Conservation (phyloP, 176 grass and related monocot genomes). For the Guadua angustifolia region DNA sequence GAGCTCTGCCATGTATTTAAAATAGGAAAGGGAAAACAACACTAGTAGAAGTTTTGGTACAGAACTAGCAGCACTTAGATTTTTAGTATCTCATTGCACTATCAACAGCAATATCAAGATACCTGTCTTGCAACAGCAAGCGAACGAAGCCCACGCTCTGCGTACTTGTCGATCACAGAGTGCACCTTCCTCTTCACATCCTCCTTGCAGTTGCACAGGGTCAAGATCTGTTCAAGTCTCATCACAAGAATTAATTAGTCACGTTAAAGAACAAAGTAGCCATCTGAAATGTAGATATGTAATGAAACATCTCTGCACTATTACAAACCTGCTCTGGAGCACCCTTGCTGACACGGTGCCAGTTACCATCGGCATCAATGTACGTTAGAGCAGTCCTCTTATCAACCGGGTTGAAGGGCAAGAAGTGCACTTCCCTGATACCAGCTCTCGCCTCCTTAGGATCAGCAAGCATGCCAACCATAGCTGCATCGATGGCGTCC, state of each 20-base stretch:
- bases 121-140: conserved; percentile 96
- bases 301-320: neutral
- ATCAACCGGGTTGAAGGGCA: conserved; percentile 98
- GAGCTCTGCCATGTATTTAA: no score
- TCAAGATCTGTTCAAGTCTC: conserved; percentile 67
- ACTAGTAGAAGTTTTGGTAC: no score
- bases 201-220: conserved; percentile 85
- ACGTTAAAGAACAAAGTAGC: conserved; percentile 25
- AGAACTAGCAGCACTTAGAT: no score
- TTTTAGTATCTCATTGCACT: no score
- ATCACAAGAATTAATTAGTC: conserved; percentile 36
- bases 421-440: conserved; percentile 93
- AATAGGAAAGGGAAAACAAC: no score
- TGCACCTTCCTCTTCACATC: conserved; percentile 78
- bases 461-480: conserved; percentile 99
- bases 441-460: conserved; percentile 97
- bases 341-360: conserved; percentile 97
- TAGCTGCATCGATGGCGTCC: conserved; percentile 95
- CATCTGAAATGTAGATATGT: neutral
- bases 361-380: conserved; percentile 71
- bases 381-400: conserved; percentile 98
- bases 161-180: conserved; percentile 86
- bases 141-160: conserved; percentile 93
- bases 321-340: conserved; percentile 88
- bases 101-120: neutral